Base-by-base conservation (phyloP, 106 monocot species). In the Iris macrosiphon region DNA sequence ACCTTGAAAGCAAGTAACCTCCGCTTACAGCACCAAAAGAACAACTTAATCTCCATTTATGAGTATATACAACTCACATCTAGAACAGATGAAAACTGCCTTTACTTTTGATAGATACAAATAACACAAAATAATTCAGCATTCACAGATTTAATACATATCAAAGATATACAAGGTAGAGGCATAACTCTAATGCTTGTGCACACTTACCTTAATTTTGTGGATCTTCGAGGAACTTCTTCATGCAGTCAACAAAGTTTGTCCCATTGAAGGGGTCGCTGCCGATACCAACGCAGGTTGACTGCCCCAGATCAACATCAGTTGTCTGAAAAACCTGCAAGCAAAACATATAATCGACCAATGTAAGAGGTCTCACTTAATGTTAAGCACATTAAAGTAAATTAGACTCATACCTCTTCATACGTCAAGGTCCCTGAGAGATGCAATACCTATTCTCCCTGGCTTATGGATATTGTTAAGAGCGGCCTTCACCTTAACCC, bases 401-500 rank as follows among this genome's bases (percentile, higher is more conserved):
- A 50, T 22, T 13, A 62, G 27, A 49, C 2, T 3, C 68, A 48
- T 77, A 93, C 93, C 75, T 88, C 93, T 78, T 93, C 93, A 81
- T 93, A 95, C 14, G 95, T 95, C 68, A 95, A 75, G 61, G 95
- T 95, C 49, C 95, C 95, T 66, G 95, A 95, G 72, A 47, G 95
- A 95, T 66, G 85, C 89, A 45, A 95, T 89, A 25, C 95, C 95
- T 30, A 95, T 57, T 41, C 85, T 85, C 21, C 95, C 95, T 9
- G 95, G 95, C 63, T 95, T 95, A 72, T 95, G 95, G 61, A 95
- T 95, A 60, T 95, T 75, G 55, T 92, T 92, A 55, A 92, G 75
- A 67, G 92, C 92, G 68, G 87, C 86, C 65, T 92, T 92, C 45
- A 92, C 92, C 40, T 78, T 81, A 22, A 92, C 92, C 92, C 87